These are phyloP conservation scores for Viridothelium virens DNA, from an alignment of 495 filamentous ascomycete species.

Conservation along the genomic window DNA sequence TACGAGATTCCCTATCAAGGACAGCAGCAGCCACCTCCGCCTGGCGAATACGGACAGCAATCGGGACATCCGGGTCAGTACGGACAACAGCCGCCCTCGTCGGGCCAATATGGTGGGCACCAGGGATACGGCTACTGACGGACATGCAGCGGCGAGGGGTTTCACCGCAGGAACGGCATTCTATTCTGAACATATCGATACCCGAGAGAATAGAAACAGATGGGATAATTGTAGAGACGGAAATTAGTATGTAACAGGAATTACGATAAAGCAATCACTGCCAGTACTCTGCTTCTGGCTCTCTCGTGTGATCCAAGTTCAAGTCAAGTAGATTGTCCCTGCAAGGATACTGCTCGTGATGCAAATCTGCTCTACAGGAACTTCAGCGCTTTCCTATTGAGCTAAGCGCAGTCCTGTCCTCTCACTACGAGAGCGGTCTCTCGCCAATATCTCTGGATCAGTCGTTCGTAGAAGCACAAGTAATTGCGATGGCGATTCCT, in stretches of 20 bases:
- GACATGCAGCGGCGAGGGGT: background rate
- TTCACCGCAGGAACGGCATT: background rate
- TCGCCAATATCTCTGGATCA: too few species aligned
- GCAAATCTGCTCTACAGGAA: too few species aligned
- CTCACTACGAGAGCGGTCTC: too few species aligned
- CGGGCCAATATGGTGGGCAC: conserved; percentile 12
- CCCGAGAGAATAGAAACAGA: background rate
- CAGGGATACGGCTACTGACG: conserved; percentile 7
- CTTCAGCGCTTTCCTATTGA: too few species aligned
- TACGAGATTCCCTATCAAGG: conserved; percentile 29
- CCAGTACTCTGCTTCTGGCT: background rate
- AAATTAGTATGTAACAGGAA: background rate
- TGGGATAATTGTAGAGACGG: too few species aligned
- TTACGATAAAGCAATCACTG: background rate
- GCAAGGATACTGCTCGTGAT: too few species aligned
- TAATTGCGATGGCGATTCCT: too few species aligned
- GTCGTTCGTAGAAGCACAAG: too few species aligned
- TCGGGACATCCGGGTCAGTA: background rate
- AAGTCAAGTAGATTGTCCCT: too few species aligned
- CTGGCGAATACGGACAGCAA: conserved; percentile 8
- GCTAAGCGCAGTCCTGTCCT: too few species aligned
- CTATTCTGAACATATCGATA: background rate
- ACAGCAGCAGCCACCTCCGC: conserved; percentile 13
- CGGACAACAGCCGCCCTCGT: conserved; percentile 10
- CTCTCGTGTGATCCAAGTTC: too few species aligned